These are phyloP conservation scores for Furcasterigmium sp. DNA, from an alignment of 2,329 filamentous ascomycete genomes.

Conservation along the genomic window DNA sequence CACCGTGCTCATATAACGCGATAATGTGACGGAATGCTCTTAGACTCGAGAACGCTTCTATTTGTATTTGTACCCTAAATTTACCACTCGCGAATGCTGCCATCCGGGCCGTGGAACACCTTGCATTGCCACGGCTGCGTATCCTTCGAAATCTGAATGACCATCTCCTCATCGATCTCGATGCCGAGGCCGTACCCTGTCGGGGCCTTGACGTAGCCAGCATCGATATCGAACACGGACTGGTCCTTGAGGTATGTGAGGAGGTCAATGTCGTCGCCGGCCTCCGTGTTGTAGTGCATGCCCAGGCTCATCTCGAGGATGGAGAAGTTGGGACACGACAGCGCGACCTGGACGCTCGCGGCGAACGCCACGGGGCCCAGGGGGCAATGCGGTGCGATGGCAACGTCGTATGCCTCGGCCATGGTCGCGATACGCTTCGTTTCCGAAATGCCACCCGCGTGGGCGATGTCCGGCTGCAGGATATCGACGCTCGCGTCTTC, in stretches of 20 bases:
- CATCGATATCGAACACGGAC: slow-evolving; percentile 49
- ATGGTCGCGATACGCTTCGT: slow-evolving; percentile 56
- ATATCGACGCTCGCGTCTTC: slow-evolving; percentile 58
- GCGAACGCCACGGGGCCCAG: slow-evolving; percentile 63
- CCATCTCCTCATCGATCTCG: slow-evolving; percentile 58
- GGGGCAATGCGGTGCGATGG: slow-evolving; percentile 61
- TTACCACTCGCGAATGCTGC: slow-evolving; percentile 55
- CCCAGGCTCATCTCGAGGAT: slow-evolving; percentile 67
- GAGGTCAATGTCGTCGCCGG: slow-evolving; percentile 42
- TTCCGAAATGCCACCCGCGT: slow-evolving; percentile 61
- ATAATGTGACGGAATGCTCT: too few species aligned
- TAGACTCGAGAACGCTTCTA: background rate
- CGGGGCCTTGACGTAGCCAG: slow-evolving; percentile 51
- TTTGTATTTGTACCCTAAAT: background rate
- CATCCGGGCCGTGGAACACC: slow-evolving; percentile 54
- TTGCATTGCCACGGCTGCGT: slow-evolving; percentile 49
- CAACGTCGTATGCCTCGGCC: slow-evolving; percentile 62
- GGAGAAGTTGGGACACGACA: slow-evolving; percentile 50
- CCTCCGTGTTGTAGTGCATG: slow-evolving; percentile 60
- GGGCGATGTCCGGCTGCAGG: slow-evolving; percentile 60
- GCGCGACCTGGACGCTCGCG: slow-evolving; percentile 57
- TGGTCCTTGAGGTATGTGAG: slow-evolving; percentile 56
- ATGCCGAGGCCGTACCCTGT: slow-evolving; percentile 54
- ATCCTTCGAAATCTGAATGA: slow-evolving; percentile 44
- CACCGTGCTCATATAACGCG: background rate